Base-by-base conservation (phyloP, 352 stramenopile genomes). In the Thalassiosira tumida region DNA sequence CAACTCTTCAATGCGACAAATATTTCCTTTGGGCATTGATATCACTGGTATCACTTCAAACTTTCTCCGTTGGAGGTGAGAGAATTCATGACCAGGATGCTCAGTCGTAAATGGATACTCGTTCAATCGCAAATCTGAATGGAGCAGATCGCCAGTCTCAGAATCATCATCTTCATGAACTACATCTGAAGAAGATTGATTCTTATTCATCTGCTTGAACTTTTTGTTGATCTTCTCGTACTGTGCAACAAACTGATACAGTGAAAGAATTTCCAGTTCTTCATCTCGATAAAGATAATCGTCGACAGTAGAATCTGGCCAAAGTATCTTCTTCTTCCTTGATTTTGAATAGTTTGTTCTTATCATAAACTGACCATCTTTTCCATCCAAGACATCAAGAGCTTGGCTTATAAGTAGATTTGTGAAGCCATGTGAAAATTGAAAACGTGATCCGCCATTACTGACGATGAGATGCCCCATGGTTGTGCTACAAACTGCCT, bases 371-470 rank as follows among this genome's bases (percentile, higher is more conserved):
- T 47, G 0, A 77, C 65, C n/a, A 33, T 78, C 78, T 37, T 77
- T 85, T 38, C 62, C 62, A 69, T 86, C 64, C 26, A 86, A 43
- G 14, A 69, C 26, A 50, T 86, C 79, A 3, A 69, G 13, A 10
- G 59, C n/a, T 69, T 69, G 59, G 26, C 67, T 50, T 24, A 93
- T 54, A n/a, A 93, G 33, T 62, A 93, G 70, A 76, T 88, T 59
- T 17, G 43, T 38, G 81, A 90, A 90, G 7, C 81, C 26, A 88
- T 93, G 88, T 10, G 88, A 93, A n/a, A 88, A 93, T 70, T 84
- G 40, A 81, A 93, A 93, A 31, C 83, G 41, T 15, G 37, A 69
- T 47, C 87, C 87, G 37, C 72, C 62, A 65, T 89, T 81, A 24
- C 26, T 54, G 2, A 77, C 50, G 29, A 92, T 31, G 6, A 84